Percentiles rank a stretch among this genome's conserved stretches.
Conservation (phyloP, 306 rosid genomes). For the Mimosa bimucronata region DNA sequence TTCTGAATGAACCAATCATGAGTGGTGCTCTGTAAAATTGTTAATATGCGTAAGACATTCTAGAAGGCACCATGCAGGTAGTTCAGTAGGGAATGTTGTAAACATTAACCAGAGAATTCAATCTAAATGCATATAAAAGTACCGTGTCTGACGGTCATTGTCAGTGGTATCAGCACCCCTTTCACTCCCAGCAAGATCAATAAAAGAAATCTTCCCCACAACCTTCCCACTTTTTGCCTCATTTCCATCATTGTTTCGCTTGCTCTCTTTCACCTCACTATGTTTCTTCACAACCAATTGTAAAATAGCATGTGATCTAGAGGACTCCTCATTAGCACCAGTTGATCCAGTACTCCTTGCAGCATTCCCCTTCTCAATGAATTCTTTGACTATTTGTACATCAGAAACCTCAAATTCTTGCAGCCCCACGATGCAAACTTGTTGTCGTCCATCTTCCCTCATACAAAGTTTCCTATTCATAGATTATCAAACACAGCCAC, state of each 20-base stretch:
- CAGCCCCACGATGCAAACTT: conserved; percentile 98
- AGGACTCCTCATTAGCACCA: conserved; percentile 99
- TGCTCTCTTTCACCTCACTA: conserved; percentile 72
- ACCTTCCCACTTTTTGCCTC: conserved; percentile 81
- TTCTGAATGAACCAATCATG: conserved; percentile 14
- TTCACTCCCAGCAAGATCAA: conserved; percentile 99
- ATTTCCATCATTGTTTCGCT: conserved; percentile 77
- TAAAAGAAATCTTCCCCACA: conserved; percentile 95
- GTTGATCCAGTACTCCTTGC: conserved; percentile 98
- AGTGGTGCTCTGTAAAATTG: conserved; percentile 9
- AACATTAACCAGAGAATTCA: conserved; percentile 10
- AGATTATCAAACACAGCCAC: conserved; percentile 26
- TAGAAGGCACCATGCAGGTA: conserved; percentile 26
- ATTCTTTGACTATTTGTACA: conserved; percentile 89
- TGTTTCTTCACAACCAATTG: conserved; percentile 90
- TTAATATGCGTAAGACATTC: conserved; percentile 17
- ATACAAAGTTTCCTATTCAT: conserved; percentile 85
- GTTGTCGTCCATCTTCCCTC: conserved; percentile 98
- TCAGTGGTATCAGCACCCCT: conserved; percentile 99
- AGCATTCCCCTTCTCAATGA: conserved; percentile 91
- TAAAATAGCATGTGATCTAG: conserved; percentile 97
- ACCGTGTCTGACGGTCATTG: conserved; percentile 98
- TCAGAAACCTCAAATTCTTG: conserved; percentile 99
- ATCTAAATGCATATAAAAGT: conserved; percentile 19
- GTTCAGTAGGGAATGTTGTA: not conserved